A percentile compares a stretch with the other conserved stretches of the same genome.
Evolutionary conservation across 495 filamentous ascomycete species (phyloP).

Genomic region (Polyplosphaeria fusca): DNA sequence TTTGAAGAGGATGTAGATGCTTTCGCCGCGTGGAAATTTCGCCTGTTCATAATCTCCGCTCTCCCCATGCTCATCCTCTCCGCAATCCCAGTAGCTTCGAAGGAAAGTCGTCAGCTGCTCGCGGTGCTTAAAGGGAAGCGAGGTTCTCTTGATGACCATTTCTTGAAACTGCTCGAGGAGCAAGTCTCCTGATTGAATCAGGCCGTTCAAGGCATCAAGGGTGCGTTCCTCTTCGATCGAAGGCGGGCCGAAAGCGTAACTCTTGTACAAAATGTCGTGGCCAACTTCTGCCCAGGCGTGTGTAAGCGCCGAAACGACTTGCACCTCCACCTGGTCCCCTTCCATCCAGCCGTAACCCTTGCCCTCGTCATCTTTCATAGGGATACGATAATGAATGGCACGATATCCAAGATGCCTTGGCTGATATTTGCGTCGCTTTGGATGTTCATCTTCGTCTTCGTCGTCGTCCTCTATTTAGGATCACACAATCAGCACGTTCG

Average conservation of each 20-base stretch:
- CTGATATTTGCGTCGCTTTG: background rate
- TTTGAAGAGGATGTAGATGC: background rate
- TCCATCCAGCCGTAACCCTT: background rate
- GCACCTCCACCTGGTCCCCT: conserved; percentile 32
- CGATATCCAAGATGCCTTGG: conserved; percentile 27
- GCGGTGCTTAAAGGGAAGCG: background rate
- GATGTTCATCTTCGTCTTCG: background rate
- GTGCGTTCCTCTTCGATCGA: background rate
- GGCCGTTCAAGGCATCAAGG: background rate
- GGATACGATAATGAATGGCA: conserved; percentile 31
- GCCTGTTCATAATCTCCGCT: background rate
- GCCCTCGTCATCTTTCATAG: background rate
- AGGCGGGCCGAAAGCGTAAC: conserved; percentile 4
- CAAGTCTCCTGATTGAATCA: background rate
- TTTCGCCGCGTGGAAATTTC: background rate
- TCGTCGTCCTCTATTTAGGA: background rate
- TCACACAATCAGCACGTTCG: too few relatives aligned
- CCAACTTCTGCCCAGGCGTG: conserved; percentile 35
- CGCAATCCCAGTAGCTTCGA: background rate
- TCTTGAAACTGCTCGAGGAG: conserved; percentile 7
- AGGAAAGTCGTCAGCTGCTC: conserved; percentile 3
- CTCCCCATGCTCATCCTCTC: background rate
- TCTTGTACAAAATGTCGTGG: conserved; percentile 38
- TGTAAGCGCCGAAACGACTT: conserved; percentile 31
- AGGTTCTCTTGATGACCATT: background rate